Evolutionary conservation across 2,329 filamentous ascomycete species (phyloP).

Genomic region (Aspergillus chevalieri): DNA sequence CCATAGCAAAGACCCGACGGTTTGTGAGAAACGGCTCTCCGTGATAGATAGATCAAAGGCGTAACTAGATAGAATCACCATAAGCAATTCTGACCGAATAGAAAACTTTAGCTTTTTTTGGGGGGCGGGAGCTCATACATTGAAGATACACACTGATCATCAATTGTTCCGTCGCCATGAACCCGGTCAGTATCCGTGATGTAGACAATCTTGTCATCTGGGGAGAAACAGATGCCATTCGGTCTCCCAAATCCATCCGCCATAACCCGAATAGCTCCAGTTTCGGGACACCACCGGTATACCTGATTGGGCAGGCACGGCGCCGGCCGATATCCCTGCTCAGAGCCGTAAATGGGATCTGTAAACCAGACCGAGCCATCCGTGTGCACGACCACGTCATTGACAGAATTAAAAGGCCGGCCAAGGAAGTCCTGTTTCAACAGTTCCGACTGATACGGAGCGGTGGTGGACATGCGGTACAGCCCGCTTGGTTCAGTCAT

Average conservation of each 20-base stretch:
- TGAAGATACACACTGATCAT: constrained; percentile 14
- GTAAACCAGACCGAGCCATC: constrained; percentile 37
- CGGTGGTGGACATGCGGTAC: constrained; percentile 16
- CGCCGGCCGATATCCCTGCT: constrained; percentile 27
- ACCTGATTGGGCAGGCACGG: constrained; percentile 32
- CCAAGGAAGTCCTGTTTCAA: constrained; percentile 24
- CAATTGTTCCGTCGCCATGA: constrained; percentile 15
- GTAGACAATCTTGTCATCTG: constrained; percentile 34
- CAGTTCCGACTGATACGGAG: constrained; percentile 15
- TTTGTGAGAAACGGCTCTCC: constrained; percentile 42
- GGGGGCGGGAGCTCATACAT: too few species aligned
- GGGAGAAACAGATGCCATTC: constrained; percentile 39
- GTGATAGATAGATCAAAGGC: constrained; percentile 43
- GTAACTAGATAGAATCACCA: constrained; percentile 25
- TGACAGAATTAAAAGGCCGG: constrained; percentile 28
- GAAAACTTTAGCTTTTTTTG: too few species aligned
- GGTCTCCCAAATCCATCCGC: constrained; percentile 35
- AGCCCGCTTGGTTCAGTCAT: constrained; percentile 15
- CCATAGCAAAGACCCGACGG: constrained; percentile 49
- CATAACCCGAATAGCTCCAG: constrained; percentile 30
- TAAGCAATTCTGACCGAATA: constrained; percentile 5
- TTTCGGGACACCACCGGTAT: constrained; percentile 36
- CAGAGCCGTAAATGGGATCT: constrained; percentile 33
- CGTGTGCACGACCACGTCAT: constrained; percentile 32
- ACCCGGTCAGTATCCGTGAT: constrained; percentile 36